Conservation (phyloP, 306 rosid genomes). For the Vigna hirtella region DNA sequence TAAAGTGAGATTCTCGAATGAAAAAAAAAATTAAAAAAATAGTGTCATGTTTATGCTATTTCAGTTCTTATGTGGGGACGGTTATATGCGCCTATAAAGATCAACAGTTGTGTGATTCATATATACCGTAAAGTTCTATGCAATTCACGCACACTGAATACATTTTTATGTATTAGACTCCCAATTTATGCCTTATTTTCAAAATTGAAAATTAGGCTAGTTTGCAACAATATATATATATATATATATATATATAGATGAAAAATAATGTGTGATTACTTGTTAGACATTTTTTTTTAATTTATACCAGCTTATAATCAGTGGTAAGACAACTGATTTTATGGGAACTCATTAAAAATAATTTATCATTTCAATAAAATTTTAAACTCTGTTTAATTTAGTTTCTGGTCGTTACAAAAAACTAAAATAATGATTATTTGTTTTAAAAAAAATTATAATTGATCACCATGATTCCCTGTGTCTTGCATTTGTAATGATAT, state of each 20-base stretch:
- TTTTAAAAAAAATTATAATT: not conserved
- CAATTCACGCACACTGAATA: not conserved
- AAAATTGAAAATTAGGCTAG: not conserved
- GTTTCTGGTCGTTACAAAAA: too few relatives aligned
- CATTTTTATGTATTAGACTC: not conserved
- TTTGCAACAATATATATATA: too few relatives aligned
- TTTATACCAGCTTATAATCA: too few relatives aligned
- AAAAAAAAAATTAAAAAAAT: not conserved
- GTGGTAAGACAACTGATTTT: too few relatives aligned
- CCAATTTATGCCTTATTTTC: not conserved
- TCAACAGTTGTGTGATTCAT: not conserved
- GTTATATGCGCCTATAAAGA: not conserved
- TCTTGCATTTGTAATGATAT: constrained; percentile 13
- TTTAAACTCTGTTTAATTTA: too few relatives aligned
- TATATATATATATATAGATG: too few relatives aligned
- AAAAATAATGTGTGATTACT: too few relatives aligned
- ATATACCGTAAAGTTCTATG: not conserved
- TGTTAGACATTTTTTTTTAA: too few relatives aligned
- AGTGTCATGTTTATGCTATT: not conserved
- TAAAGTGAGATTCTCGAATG: constrained; percentile 37
- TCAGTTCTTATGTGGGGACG: not conserved
- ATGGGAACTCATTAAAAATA: too few relatives aligned
- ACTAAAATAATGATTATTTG: too few relatives aligned
- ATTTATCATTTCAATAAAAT: too few relatives aligned
- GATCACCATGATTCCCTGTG: not conserved